Percentiles rank a stretch among this genome's conserved stretches.
Evolutionary conservation across 169 alveolate genomes (phyloP).

Genomic region (Eimeria acervulina): DNA sequence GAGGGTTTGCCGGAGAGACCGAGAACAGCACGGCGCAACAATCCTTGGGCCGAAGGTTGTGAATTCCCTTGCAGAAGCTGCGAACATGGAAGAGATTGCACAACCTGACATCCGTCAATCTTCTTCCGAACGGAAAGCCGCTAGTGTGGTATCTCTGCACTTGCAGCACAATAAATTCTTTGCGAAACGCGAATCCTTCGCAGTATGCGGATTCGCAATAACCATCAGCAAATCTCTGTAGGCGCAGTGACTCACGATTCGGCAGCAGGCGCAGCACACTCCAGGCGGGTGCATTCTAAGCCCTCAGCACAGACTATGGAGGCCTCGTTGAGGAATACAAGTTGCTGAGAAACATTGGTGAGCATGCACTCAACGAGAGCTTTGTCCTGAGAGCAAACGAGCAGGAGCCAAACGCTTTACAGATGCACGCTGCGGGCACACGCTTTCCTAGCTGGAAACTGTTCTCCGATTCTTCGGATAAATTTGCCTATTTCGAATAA

Average conservation of each 20-base stretch:
- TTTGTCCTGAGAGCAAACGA: slow-evolving; percentile 27
- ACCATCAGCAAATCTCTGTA: not conserved
- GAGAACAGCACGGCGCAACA: slow-evolving; percentile 73
- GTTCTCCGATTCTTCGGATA: no score
- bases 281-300: slow-evolving; percentile 77
- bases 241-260: slow-evolving; percentile 24
- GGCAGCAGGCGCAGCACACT: slow-evolving; percentile 32
- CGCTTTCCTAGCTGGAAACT: not conserved
- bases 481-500: no score
- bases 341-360: slow-evolving; percentile 75
- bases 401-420: not conserved
- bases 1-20: slow-evolving; percentile 58
- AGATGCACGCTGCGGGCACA: not conserved
- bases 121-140: not conserved
- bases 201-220: no score
- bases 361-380: slow-evolving; percentile 78
- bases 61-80: slow-evolving; percentile 73
- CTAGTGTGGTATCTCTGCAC: not conserved
- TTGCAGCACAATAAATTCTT: not conserved
- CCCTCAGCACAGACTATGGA: slow-evolving; percentile 77
- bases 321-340: slow-evolving; percentile 76
- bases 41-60: slow-evolving; percentile 79
- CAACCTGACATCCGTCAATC: not conserved
- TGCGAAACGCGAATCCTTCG: not conserved
- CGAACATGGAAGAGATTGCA: not conserved